Evolutionary conservation across 2,329 filamentous ascomycete species (phyloP), one percentile per base, ranked within the genome.

Genomic region (Drechslerella dactyloides): DNA sequence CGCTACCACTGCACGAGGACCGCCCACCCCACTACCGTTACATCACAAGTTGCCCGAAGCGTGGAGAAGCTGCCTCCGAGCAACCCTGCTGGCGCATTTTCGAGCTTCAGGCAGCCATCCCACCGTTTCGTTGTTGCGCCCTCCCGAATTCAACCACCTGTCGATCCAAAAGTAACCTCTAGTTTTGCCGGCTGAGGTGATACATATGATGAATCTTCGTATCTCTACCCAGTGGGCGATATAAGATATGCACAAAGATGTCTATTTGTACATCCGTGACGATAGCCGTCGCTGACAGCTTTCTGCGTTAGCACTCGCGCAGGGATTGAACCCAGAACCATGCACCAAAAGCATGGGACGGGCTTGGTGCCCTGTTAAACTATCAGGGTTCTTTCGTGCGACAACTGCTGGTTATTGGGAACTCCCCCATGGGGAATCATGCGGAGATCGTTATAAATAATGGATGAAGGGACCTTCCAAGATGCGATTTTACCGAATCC

Each of bases 91-190:
- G 21, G 23, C 7, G 46, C 23, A 24, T 40, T 15, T 35, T 15
- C 23, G 11, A 42, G 54, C 24, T 24, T 33, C 30, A 68, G 63
- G 63, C 63, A 68, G 63, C 63, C 59, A 68, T 68, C 30, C 21
- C 33, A 65, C 61, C 61, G 63, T 68, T 60, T 56, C 63, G 30
- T 68, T 60, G 27, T 33, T 33, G n/a, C 58, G 17, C 35, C 8
- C 33, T 33, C 15, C 40, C 53, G 17, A 52, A 46, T 46, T 42
- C 37, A 15, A 42, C 37, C 37, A 60, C 56, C 63, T 68, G 56
- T 60, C 63, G 63, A 61, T 68, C 56, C 33, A 17, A 42, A 50
- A 2, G 35, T 50, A 51, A 51, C 21, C 23, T 13, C 40, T 46
- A 30, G 27, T 37, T 60, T 27, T 52, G 44, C 24, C 40, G 30